phyloP scores from a whole-genome alignment of 2,329 filamentous ascomycete species.

The Trichoderma polysporum region DNA sequence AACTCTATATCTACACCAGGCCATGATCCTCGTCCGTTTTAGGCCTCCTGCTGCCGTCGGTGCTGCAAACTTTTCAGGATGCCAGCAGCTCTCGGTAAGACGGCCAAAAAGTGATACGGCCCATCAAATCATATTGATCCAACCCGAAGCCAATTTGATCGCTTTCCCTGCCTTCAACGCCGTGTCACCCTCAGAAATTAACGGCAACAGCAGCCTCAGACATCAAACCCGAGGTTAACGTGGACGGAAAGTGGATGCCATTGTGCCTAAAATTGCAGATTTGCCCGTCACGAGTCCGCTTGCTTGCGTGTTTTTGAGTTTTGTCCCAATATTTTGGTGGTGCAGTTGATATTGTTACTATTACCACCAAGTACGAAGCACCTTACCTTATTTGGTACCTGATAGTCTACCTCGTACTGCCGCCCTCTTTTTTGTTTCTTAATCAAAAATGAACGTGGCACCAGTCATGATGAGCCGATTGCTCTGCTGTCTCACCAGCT shows the following conservation, averaged over 20 bases:
- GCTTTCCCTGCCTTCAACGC: neutral
- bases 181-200: neutral
- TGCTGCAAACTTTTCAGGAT: neutral
- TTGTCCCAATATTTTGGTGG: slow-evolving; percentile 1
- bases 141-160: neutral
- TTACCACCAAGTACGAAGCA: neutral
- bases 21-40: neutral
- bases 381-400: too few relatives aligned
- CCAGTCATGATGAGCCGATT: neutral
- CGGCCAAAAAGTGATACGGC: neutral
- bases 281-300: slow-evolving; percentile 1
- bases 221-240: neutral
- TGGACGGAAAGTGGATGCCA: neutral
- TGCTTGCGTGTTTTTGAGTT: slow-evolving; percentile 13
- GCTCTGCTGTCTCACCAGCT: slow-evolving; percentile 13
- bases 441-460: slow-evolving; percentile 8
- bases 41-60: slow-evolving; percentile 6
- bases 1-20: neutral
- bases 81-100: slow-evolving; percentile 6
- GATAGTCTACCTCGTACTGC: too few relatives aligned
- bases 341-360: neutral
- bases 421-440: neutral
- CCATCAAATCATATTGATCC: neutral
- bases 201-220: neutral
- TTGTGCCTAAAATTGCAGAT: neutral